Evolutionary conservation across 352 stramenopile species (phyloP).

Genomic region (Phytophthora crassamura): DNA sequence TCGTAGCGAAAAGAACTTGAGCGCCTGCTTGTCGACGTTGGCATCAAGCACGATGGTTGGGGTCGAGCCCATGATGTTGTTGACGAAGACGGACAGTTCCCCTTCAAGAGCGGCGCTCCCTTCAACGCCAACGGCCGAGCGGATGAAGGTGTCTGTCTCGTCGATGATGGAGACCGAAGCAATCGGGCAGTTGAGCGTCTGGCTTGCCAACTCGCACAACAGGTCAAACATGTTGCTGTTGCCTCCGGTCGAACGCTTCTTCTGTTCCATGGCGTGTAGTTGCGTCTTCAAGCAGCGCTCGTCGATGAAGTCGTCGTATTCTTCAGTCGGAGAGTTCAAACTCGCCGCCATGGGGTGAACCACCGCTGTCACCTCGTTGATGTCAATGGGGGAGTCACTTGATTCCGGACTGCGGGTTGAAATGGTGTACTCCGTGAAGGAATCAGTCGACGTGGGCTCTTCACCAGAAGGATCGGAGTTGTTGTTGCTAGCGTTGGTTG

Average conservation of each 20-base stretch:
- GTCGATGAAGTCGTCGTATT: slow-evolving; percentile 74
- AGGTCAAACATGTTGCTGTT: slow-evolving; percentile 84
- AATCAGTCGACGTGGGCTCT: slow-evolving; percentile 8
- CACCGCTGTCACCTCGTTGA: slow-evolving; percentile 43
- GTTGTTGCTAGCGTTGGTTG: slow-evolving; percentile 7
- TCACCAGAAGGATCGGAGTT: slow-evolving; percentile 33
- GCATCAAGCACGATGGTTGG: slow-evolving; percentile 79
- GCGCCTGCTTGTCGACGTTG: slow-evolving; percentile 72
- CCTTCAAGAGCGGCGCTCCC: slow-evolving; percentile 58
- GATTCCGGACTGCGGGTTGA: slow-evolving; percentile 14
- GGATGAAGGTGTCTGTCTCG: slow-evolving; percentile 52
- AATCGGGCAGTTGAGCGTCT: slow-evolving; percentile 84
- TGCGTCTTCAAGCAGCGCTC: slow-evolving; percentile 62
- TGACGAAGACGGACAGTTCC: slow-evolving; percentile 70
- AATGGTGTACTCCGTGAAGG: slow-evolving; percentile 37
- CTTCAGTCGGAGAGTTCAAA: slow-evolving; percentile 35
- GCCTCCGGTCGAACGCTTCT: slow-evolving; percentile 43
- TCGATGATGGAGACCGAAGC: slow-evolving; percentile 78
- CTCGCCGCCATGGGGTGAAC: slow-evolving; percentile 44
- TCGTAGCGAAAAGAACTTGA: slow-evolving; percentile 58
- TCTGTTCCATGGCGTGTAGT: slow-evolving; percentile 59
- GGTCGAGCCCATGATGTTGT: slow-evolving; percentile 83
- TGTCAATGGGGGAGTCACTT: slow-evolving; percentile 16
- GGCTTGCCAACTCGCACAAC: slow-evolving; percentile 80
- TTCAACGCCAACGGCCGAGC: slow-evolving; percentile 57